phyloP scores from a whole-genome alignment of 1,284 basidiomycete genomes.

The Xerocomus nothofagi region DNA sequence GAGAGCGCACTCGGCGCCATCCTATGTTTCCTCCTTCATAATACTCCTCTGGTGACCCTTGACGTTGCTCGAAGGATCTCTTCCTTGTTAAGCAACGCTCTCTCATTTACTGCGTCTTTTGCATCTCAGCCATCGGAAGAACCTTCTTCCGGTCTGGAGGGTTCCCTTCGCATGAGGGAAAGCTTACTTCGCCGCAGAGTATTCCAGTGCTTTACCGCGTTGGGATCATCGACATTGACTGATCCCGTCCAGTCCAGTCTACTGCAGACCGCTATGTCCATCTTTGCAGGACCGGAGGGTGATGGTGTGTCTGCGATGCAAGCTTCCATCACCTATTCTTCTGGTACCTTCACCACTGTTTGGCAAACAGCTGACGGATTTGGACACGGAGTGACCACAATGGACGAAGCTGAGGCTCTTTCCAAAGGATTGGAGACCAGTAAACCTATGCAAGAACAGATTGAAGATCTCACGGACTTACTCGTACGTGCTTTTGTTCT shows the following conservation, averaged over 20 bases:
- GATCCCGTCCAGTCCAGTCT: slow-evolving; percentile 81
- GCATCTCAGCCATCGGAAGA: slow-evolving; percentile 54
- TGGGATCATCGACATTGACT: slow-evolving; percentile 79
- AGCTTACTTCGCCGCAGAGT: slow-evolving; percentile 82
- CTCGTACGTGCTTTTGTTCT: slow-evolving; percentile 49
- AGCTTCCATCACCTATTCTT: slow-evolving; percentile 87
- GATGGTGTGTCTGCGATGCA: slow-evolving; percentile 78
- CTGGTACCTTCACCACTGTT: slow-evolving; percentile 81
- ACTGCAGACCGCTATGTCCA: slow-evolving; percentile 80
- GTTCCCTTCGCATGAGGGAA: slow-evolving; percentile 77
- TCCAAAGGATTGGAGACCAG: slow-evolving; percentile 30
- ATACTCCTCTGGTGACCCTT: slow-evolving; percentile 79
- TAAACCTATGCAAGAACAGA: slow-evolving; percentile 49
- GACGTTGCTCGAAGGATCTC: slow-evolving; percentile 90
- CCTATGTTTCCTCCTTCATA: slow-evolving; percentile 84
- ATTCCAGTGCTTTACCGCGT: slow-evolving; percentile 84
- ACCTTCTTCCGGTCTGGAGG: slow-evolving; percentile 42
- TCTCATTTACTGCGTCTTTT: slow-evolving; percentile 84
- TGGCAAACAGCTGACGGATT: slow-evolving; percentile 91
- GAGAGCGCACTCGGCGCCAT: slow-evolving; percentile 91
- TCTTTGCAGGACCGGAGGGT: slow-evolving; percentile 85
- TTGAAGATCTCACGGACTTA: slow-evolving; percentile 77
- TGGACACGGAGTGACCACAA: slow-evolving; percentile 87
- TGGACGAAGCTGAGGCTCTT: slow-evolving; percentile 43
- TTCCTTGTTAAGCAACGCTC: slow-evolving; percentile 84